Evolutionary conservation across 78 protist genomes (phyloP), one percentile per base, ranked within the genome.

Genomic region (Monosiga brevicollis): DNA sequence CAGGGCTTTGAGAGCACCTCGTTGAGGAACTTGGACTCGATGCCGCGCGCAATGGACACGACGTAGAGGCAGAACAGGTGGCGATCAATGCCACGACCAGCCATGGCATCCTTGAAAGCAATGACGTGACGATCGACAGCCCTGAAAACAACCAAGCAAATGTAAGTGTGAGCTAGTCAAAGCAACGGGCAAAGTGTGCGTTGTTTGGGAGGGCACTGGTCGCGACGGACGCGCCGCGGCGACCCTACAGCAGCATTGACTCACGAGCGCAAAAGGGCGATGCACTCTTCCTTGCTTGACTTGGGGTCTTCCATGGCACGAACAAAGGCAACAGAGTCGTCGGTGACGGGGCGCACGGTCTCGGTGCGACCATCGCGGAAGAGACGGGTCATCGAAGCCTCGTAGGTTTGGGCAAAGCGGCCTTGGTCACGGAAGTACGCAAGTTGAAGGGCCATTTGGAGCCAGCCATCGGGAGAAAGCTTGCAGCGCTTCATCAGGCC

Each of bases 41-140:
- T 71, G 24, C 42, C 71, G 36, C 49, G 62, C 42, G 86, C 87
- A 75, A 15, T 40, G 54, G 84, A 80, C 73, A 54, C 74, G 42
- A 89, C 85, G 79, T 86, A 86, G 55, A 89, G 88, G 40, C 86
- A 88, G 37, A 89, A 89, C 86, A 89, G 76, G 74, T 89, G 92
- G 26, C 92, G 81, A 81, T 86, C 92, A 24, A 79, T 81, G 41
- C 83, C 62, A 6, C 15, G 6, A 15, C 62, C 62, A 15, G 62
- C 62, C 62, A 49, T 49, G 6, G 62, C 62, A 15, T 49, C 62
- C 62, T 49, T 49, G 62, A 49, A 49, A 15, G 6, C 29, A 6
- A 20, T 6, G 29, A 49, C 62, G 15, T 49, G 62, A 49, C 6
- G 29, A 15, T 6, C 6, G 15, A 15, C 62, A 15, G 62, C 62